A percentile compares a stretch with the other conserved stretches of the same genome.
phyloP scores from a whole-genome alignment of 352 stramenopile species.

The Phytophthora citricola region DNA sequence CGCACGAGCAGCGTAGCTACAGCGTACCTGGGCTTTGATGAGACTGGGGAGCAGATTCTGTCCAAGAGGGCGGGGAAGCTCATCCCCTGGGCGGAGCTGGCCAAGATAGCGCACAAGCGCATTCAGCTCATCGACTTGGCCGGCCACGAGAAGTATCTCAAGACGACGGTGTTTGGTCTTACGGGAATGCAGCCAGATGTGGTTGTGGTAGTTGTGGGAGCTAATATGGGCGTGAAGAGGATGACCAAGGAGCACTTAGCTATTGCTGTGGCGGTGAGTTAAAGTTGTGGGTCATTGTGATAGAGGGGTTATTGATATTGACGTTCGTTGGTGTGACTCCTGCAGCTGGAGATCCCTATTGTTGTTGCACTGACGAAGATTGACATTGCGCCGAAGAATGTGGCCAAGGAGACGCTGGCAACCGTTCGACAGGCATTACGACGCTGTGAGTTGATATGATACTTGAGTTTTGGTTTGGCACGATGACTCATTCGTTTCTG shows the following conservation, averaged over 20 bases:
- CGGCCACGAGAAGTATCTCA: constrained; percentile 99
- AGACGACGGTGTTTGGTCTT: constrained; percentile 99
- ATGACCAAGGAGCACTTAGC: constrained; percentile 95
- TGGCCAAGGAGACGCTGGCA: constrained; percentile 93
- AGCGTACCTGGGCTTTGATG: constrained; percentile 86
- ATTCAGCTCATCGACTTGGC: constrained; percentile 91
- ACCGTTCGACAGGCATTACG: constrained; percentile 89
- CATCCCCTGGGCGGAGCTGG: constrained; percentile 83
- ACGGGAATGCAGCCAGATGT: constrained; percentile 97
- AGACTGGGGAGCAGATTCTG: constrained; percentile 76
- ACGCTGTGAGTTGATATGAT: constrained; percentile 49
- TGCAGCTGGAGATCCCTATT: constrained; percentile 91
- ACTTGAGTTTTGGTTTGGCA: not conserved
- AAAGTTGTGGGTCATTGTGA: not conserved
- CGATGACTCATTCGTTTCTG: constrained; percentile 5
- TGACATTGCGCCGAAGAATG: constrained; percentile 93
- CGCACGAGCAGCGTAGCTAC: constrained; percentile 86
- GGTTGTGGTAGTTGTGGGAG: constrained; percentile 93
- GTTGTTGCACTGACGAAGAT: constrained; percentile 96
- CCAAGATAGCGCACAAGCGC: constrained; percentile 78
- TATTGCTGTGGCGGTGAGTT: constrained; percentile 87
- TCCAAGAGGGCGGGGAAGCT: constrained; percentile 76
- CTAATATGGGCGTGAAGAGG: constrained; percentile 95
- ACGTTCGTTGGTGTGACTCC: not conserved
- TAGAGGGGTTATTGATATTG: not conserved